These are phyloP conservation scores for Boletus vermiculosoides DNA, from an alignment of 768 basidiomycete genomes.

Conservation along the genomic window DNA sequence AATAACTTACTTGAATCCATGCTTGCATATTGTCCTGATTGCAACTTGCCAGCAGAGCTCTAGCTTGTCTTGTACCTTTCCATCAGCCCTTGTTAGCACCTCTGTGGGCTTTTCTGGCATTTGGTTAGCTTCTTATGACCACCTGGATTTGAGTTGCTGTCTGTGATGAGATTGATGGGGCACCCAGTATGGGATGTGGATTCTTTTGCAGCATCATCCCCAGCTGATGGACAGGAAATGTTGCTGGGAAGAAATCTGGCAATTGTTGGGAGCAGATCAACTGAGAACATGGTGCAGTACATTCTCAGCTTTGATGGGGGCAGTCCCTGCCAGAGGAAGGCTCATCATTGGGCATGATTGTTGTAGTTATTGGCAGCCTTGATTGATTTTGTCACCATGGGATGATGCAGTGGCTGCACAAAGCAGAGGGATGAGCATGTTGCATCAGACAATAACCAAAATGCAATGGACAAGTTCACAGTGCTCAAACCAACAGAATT, in stretches of 20 bases:
- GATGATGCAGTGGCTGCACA: no score
- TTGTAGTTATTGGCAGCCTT: background rate
- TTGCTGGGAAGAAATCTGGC: constrained; percentile 43
- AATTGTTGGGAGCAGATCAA: background rate
- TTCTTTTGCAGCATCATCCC: constrained; percentile 68
- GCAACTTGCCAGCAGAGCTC: constrained; percentile 84
- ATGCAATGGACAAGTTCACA: constrained; percentile 80
- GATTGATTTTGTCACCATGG: background rate
- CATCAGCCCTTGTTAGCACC: constrained; percentile 84
- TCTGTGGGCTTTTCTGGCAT: constrained; percentile 66
- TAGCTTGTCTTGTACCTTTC: constrained; percentile 72
- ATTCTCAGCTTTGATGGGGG: constrained; percentile 54
- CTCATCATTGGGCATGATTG: constrained; percentile 5
- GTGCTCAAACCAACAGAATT: constrained; percentile 74
- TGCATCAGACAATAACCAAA: constrained; percentile 4
- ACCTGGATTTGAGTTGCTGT: constrained; percentile 27
- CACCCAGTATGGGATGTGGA: constrained; percentile 37
- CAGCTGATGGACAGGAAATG: constrained; percentile 31
- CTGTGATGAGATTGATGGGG: constrained; percentile 31
- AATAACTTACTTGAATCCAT: constrained; percentile 55
- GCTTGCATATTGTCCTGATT: constrained; percentile 65
- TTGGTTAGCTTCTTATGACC: constrained; percentile 47
- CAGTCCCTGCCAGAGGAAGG: constrained; percentile 45
- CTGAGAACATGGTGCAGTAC: constrained; percentile 5
- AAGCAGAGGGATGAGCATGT: background rate